Percentiles rank a stretch among this genome's conserved stretches.
Evolutionary conservation across 805 yeast species (phyloP).

Genomic region (Wickerhamiella parazyma): DNA sequence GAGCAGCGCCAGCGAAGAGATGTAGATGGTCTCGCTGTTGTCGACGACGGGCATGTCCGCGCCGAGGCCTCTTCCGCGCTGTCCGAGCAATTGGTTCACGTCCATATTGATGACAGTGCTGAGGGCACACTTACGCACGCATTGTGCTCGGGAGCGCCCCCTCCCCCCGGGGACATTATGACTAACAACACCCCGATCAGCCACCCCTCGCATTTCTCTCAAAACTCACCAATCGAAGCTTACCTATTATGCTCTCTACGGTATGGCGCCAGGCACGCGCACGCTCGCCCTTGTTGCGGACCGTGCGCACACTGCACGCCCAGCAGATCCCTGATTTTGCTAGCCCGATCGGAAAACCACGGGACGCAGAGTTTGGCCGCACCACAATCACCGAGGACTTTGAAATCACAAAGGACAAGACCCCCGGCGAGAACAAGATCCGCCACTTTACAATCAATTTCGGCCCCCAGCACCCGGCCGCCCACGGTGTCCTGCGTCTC

Average conservation of each 20-base stretch:
- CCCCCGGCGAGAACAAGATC: constrained; percentile 33
- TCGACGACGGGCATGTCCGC: constrained; percentile 73
- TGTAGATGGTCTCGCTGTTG: constrained; percentile 91
- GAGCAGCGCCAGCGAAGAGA: constrained; percentile 84
- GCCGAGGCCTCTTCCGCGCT: constrained; percentile 13
- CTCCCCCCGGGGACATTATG: no score
- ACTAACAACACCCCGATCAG: not conserved
- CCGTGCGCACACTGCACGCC: constrained; percentile 10
- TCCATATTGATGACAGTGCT: constrained; percentile 1
- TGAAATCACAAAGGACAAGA: constrained; percentile 15
- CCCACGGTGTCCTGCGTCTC: constrained; percentile 81
- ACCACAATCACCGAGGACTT: constrained; percentile 25
- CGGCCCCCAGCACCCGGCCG: constrained; percentile 93
- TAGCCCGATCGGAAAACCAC: constrained; percentile 25
- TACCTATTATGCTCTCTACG: constrained; percentile 9
- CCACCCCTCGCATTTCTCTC: not conserved
- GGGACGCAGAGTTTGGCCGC: constrained; percentile 22
- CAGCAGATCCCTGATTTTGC: constrained; percentile 15
- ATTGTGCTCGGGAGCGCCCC: no score
- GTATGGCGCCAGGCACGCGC: constrained; percentile 7
- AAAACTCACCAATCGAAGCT: constrained; percentile 6
- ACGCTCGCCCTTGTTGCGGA: not conserved
- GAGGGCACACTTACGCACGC: no score
- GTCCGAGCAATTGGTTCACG: constrained; percentile 8
- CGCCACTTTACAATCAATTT: constrained; percentile 82